Conservation (phyloP, 2,329 filamentous ascomycete genomes). For the Huntiella savannae region DNA sequence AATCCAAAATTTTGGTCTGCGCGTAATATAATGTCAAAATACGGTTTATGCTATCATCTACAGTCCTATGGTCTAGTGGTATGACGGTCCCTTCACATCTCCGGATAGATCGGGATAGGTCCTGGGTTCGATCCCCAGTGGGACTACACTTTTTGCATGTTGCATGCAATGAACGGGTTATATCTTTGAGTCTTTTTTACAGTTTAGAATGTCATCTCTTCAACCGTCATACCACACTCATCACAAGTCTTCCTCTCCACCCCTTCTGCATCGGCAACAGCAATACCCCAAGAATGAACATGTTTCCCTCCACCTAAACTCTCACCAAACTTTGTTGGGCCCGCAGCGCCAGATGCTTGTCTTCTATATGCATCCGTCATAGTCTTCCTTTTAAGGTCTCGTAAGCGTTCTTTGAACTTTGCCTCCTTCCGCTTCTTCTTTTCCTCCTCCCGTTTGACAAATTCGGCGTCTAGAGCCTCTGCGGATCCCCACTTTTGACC, state of each 20-base stretch:
- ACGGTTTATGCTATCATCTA: no score
- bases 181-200: not conserved
- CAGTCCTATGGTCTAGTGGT: slow-evolving; percentile 12
- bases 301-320: slow-evolving; percentile 51
- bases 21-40: no score
- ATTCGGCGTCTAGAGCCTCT: slow-evolving; percentile 75
- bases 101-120: slow-evolving; percentile 7
- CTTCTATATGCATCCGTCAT: slow-evolving; percentile 75
- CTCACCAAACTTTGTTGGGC: slow-evolving; percentile 53
- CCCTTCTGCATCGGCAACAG: slow-evolving; percentile 50
- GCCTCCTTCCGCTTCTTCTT: slow-evolving; percentile 75
- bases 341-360: slow-evolving; percentile 33
- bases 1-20: no score
- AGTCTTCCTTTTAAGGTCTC: slow-evolving; percentile 84
- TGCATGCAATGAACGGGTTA: not conserved
- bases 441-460: slow-evolving; percentile 55
- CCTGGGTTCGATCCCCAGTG: slow-evolving; percentile 12
- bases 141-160: slow-evolving; percentile 6
- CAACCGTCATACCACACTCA: slow-evolving; percentile 60
- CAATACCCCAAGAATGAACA: slow-evolving; percentile 70
- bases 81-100: slow-evolving; percentile 12
- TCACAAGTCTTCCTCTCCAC: slow-evolving; percentile 65
- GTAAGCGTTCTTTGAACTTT: slow-evolving; percentile 77
- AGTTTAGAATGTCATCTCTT: slow-evolving; percentile 46
- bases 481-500: slow-evolving; percentile 77